These are phyloP conservation scores for Allium sativum DNA, from an alignment of 106 monocot species.

Conservation along the genomic window DNA sequence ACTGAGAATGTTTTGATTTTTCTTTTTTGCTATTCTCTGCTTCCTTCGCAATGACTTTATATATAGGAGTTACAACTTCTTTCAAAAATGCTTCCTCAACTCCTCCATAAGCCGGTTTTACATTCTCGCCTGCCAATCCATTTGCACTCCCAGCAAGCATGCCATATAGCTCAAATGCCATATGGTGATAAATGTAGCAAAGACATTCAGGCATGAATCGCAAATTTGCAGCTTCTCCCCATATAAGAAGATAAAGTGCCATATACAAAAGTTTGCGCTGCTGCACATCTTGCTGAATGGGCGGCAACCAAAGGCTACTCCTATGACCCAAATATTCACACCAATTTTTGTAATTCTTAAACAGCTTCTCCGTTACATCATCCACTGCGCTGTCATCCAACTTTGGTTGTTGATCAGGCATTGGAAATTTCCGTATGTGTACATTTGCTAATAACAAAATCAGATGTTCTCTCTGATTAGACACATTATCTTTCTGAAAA, in stretches of 20 bases:
- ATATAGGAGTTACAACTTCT: slow-evolving; percentile 85
- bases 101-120: slow-evolving; percentile 79
- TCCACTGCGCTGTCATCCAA: slow-evolving; percentile 75
- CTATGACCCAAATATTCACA: slow-evolving; percentile 83
- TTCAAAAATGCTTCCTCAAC: slow-evolving; percentile 72
- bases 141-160: slow-evolving; percentile 77
- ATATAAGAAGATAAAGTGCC: slow-evolving; percentile 94
- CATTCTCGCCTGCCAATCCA: slow-evolving; percentile 60
- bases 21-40: slow-evolving; percentile 57
- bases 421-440: slow-evolving; percentile 75
- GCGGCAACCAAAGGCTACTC: slow-evolving; percentile 89
- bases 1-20: slow-evolving; percentile 76
- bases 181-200: slow-evolving; percentile 98
- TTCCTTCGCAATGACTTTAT: slow-evolving; percentile 54
- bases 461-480: slow-evolving; percentile 95
- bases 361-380: slow-evolving; percentile 78
- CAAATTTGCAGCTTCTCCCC: slow-evolving; percentile 98
- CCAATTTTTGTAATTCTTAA: slow-evolving; percentile 94
- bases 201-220: slow-evolving; percentile 99
- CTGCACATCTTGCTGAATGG: slow-evolving; percentile 93
- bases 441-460: slow-evolving; percentile 92
- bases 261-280: slow-evolving; percentile 91
- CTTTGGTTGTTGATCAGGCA: slow-evolving; percentile 79
- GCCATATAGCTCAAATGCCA: slow-evolving; percentile 90
- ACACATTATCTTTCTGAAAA: slow-evolving; percentile 90